Base-by-base conservation (phyloP, 331 rosid genomes). In the Dryas integrifolia region DNA sequence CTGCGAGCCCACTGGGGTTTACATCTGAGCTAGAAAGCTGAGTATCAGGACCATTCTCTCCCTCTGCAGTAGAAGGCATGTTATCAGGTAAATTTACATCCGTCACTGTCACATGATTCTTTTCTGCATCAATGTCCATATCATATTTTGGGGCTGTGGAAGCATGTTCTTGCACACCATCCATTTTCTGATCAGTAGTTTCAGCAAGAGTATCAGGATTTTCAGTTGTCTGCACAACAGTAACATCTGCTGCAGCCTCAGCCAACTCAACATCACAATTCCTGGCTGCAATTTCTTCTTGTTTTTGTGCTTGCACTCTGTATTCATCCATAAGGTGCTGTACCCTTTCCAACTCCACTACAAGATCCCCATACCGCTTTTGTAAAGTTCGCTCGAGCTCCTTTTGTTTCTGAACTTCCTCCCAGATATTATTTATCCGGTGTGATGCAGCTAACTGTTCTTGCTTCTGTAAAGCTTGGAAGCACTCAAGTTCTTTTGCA, bases 401-500 rank as follows among this genome's bases (percentile, higher is more conserved):
- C 84, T 86, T 92, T 76, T 92, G 98, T 76, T 86, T 90, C 70
- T 87, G 92, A 59, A 92, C 93, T 77, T 90, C 97, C 40, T 83
- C 86, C 92, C 91, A 85, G 1, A 90, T 63, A 76, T 75, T 82
- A 79, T 84, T 92, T 69, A 90, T 85, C 78, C 98, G 79, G 85
- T 90, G 92, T 2, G 96, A 77, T 45, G 97, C 90, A 12, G 98
- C 97, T 65, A 81, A 75, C 60, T 80, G 86, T 87, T 92, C 98
- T 86, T 92, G 97, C 84, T 83, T 92, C 76, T 89, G 81, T 76
- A 92, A 80, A 73, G 90, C 98, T 79, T 78, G 83, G 78, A 90
- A 92, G 86, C 96, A 92, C 81, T 92, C 97, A 0, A 87, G 89
- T 83, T 92, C 98, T 46, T 92, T 92, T 47, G 92, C 93, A 71